Evolutionary conservation across 495 filamentous ascomycete species (phyloP).

Genomic region (Parmelia sp.): DNA sequence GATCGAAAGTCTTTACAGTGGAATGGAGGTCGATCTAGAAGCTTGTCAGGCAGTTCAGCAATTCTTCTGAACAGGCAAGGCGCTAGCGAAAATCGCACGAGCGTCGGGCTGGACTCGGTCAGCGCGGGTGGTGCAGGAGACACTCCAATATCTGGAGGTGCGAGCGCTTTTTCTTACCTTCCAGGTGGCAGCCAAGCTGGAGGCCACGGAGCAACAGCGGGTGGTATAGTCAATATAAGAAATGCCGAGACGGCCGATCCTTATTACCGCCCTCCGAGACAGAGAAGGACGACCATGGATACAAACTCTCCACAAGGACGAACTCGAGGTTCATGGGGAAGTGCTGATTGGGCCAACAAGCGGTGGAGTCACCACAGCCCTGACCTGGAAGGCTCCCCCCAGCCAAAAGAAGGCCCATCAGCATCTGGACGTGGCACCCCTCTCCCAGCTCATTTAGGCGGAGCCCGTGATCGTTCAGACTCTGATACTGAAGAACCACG

Average conservation of each 20-base stretch:
- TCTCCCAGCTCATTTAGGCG: slow-evolving; percentile 45
- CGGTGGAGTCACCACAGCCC: slow-evolving; percentile 33
- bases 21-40: slow-evolving; percentile 61
- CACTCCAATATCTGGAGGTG: slow-evolving; percentile 60
- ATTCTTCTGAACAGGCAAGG: slow-evolving; percentile 57
- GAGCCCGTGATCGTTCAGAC: slow-evolving; percentile 50
- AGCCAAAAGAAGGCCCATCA: slow-evolving; percentile 39
- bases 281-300: slow-evolving; percentile 55
- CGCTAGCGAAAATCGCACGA: slow-evolving; percentile 42
- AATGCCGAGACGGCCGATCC: slow-evolving; percentile 52
- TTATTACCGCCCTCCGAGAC: slow-evolving; percentile 79
- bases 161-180: slow-evolving; percentile 62
- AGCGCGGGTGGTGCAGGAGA: slow-evolving; percentile 44
- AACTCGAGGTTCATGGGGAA: slow-evolving; percentile 45
- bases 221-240: slow-evolving; percentile 40
- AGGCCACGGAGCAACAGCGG: slow-evolving; percentile 29
- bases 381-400: slow-evolving; percentile 29
- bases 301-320: slow-evolving; percentile 33
- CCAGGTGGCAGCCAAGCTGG: slow-evolving; percentile 41
- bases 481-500: slow-evolving; percentile 40
- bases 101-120: slow-evolving; percentile 41
- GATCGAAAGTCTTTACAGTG: slow-evolving; percentile 61
- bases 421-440: slow-evolving; percentile 49
- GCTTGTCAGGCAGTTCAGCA: slow-evolving; percentile 77
- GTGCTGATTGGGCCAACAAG: slow-evolving; percentile 47